phyloP scores from a whole-genome alignment of 2,329 filamentous ascomycete species.

The Teratosphaeria nubilosa region DNA sequence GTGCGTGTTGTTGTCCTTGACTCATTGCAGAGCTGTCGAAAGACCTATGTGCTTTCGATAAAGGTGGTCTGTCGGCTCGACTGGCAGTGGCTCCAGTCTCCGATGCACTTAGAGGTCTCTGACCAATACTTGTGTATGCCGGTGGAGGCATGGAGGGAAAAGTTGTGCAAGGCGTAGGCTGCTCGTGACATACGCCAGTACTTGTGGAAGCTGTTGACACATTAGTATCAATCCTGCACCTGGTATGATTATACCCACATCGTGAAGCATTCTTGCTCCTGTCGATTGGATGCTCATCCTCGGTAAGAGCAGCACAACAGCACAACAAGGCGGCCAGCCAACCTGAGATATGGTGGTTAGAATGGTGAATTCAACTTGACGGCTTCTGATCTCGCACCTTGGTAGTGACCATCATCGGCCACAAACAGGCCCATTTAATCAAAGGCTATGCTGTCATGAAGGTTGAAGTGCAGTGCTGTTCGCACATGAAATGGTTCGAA shows the following conservation, averaged over 20 bases:
- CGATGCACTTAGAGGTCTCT: not conserved
- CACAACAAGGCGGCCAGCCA: conserved; percentile 27
- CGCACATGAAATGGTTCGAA: not conserved
- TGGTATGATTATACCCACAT: conserved; percentile 5
- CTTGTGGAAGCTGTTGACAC: conserved; percentile 1
- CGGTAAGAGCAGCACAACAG: conserved; percentile 21
- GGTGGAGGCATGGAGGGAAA: conserved; percentile 2
- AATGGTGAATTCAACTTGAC: not conserved
- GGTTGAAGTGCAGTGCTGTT: conserved; percentile 2
- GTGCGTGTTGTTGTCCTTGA: conserved; percentile 7
- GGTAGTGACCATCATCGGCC: conserved; percentile 18
- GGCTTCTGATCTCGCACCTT: conserved; percentile 5
- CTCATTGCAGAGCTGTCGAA: conserved; percentile 12
- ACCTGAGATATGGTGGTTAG: not conserved
- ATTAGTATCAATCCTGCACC: not conserved
- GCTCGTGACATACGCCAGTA: conserved; percentile 13
- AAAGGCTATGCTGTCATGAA: conserved; percentile 11
- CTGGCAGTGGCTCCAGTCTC: not conserved
- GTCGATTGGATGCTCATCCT: conserved; percentile 19
- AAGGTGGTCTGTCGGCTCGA: conserved; percentile 13
- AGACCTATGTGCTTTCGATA: conserved; percentile 13
- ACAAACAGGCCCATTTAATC: conserved; percentile 25
- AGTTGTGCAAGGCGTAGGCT: conserved; percentile 12
- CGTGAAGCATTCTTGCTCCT: conserved; percentile 3
- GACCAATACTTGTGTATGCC: not conserved